These are phyloP conservation scores for Trametes versicolor DNA, from an alignment of 1,284 basidiomycete genomes.

Conservation along the genomic window DNA sequence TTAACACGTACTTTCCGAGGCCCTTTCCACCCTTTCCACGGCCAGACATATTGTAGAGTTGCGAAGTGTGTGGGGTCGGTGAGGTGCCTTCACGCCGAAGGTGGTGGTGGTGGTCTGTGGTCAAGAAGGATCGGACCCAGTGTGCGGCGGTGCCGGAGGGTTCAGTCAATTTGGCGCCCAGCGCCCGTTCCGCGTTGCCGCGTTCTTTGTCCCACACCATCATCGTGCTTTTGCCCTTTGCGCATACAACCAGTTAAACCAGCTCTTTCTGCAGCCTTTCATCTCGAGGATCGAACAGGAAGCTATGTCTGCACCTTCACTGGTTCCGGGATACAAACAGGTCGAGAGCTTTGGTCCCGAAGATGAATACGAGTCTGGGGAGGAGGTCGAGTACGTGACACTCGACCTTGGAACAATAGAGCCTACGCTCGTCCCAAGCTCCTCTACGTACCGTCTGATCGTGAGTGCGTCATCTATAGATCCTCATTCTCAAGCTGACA, in stretches of 20 bases:
- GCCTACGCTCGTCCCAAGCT: slow-evolving; percentile 75
- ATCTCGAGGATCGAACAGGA: not conserved
- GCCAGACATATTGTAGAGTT: slow-evolving; percentile 58
- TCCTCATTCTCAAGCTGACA: slow-evolving; percentile 10
- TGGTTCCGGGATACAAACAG: slow-evolving; percentile 65
- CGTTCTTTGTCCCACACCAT: slow-evolving; percentile 13
- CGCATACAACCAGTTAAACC: not conserved
- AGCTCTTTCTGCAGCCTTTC: not conserved
- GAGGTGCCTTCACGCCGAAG: slow-evolving; percentile 12
- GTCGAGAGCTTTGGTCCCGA: slow-evolving; percentile 68
- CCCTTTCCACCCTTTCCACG: slow-evolving; percentile 71
- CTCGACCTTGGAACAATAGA: slow-evolving; percentile 78
- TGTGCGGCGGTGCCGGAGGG: slow-evolving; percentile 24
- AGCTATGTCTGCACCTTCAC: slow-evolving; percentile 10
- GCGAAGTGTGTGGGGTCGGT: slow-evolving; percentile 13
- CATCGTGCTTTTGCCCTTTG: not conserved
- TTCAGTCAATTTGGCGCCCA: slow-evolving; percentile 22
- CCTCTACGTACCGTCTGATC: slow-evolving; percentile 73
- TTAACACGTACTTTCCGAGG: slow-evolving; percentile 41
- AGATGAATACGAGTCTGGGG: slow-evolving; percentile 67
- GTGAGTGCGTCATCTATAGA: slow-evolving; percentile 52
- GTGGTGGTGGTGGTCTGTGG: slow-evolving; percentile 31
- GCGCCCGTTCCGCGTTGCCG: no score
- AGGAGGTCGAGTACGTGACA: slow-evolving; percentile 74
- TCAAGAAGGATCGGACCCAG: slow-evolving; percentile 20